Conservation (phyloP, 2,329 filamentous ascomycete genomes). For the Microcyclospora pomicola region DNA sequence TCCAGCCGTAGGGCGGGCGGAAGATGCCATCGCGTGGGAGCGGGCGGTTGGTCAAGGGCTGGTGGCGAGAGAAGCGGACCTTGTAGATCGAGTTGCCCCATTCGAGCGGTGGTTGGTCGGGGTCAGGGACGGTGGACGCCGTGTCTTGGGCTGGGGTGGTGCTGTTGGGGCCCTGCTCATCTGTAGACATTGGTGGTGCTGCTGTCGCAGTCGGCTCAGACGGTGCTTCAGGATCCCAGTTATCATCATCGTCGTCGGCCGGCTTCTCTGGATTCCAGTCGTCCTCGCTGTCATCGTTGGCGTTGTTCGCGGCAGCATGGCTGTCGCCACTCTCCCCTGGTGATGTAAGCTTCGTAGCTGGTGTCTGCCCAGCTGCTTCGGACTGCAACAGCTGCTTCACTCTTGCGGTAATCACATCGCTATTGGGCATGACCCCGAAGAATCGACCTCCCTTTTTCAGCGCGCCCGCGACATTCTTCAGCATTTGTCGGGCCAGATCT, state of each 20-base stretch:
- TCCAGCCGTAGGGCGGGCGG: slow-evolving; percentile 91
- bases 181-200: slow-evolving; percentile 9
- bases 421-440: slow-evolving; percentile 93
- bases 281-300: slow-evolving; percentile 21
- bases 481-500: slow-evolving; percentile 77
- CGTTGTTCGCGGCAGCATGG: slow-evolving; percentile 9
- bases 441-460: slow-evolving; percentile 91
- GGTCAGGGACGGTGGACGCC: slow-evolving; percentile 2
- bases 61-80: slow-evolving; percentile 68
- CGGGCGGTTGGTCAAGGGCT: slow-evolving; percentile 15
- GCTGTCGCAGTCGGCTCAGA: slow-evolving; percentile 19
- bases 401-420: slow-evolving; percentile 67
- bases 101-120: slow-evolving; percentile 35
- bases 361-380: slow-evolving; percentile 27
- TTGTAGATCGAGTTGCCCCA: slow-evolving; percentile 93
- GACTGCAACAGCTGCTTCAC: slow-evolving; percentile 64
- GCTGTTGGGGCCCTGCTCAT: neutral
- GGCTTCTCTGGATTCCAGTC: slow-evolving; percentile 29
- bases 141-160: slow-evolving; percentile 1
- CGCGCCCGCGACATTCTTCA: slow-evolving; percentile 78
- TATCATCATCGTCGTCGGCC: slow-evolving; percentile 26
- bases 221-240: slow-evolving; percentile 29
- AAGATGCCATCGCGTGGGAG: slow-evolving; percentile 72
- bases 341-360: slow-evolving; percentile 8
- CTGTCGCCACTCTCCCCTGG: slow-evolving; percentile 7